Evolutionary conservation across 2,329 filamentous ascomycete genomes (phyloP).

Genomic region (Trichoderma breve): DNA sequence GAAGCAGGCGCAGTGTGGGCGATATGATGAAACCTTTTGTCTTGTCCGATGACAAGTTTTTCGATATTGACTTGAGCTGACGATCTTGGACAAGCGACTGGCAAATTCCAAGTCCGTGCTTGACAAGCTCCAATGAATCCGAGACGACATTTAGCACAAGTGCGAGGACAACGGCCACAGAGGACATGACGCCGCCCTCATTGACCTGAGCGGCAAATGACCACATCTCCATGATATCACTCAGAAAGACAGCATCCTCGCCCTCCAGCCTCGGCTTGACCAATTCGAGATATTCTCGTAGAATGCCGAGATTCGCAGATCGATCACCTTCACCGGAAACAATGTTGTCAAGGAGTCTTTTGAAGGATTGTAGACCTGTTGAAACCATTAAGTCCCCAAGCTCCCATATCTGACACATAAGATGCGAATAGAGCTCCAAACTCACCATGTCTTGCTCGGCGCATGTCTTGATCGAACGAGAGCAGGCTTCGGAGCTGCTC

Average conservation of each 20-base stretch:
- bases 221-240: constrained; percentile 86
- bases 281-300: constrained; percentile 66
- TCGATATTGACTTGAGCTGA: constrained; percentile 76
- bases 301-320: constrained; percentile 51
- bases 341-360: constrained; percentile 67
- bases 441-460: constrained; percentile 64
- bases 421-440: not conserved
- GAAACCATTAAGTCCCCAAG: not conserved
- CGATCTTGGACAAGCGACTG: constrained; percentile 77
- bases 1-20: constrained; percentile 79
- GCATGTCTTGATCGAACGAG: constrained; percentile 67
- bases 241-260: constrained; percentile 60
- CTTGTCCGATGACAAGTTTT: constrained; percentile 75
- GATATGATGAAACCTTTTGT: constrained; percentile 86
- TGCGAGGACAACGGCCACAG: constrained; percentile 76
- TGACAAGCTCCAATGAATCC: constrained; percentile 67
- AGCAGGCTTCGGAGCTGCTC: constrained; percentile 68
- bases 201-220: constrained; percentile 75
- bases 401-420: no score
- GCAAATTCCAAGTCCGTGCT: constrained; percentile 74
- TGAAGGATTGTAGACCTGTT: constrained; percentile 65
- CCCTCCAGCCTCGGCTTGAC: constrained; percentile 47
- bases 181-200: constrained; percentile 77
- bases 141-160: constrained; percentile 79
- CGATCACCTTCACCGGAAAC: constrained; percentile 46